Evolutionary conservation across 257 asterid genomes (phyloP).

Genomic region (Coffea eugenioides): DNA sequence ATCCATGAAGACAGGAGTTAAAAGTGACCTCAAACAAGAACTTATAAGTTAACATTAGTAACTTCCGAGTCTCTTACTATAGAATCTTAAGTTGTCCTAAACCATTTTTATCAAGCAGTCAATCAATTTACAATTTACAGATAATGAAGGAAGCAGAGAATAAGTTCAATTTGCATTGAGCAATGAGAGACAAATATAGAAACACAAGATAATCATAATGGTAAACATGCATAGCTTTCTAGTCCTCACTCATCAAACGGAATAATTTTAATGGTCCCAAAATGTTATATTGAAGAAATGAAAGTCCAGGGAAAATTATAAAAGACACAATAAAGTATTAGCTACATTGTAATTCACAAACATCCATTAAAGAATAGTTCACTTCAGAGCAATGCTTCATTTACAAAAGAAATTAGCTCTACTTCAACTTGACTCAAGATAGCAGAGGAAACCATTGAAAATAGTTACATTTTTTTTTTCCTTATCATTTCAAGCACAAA

Average conservation of each 20-base stretch:
- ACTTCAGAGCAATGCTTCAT: background rate
- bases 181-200: background rate
- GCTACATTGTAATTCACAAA: background rate
- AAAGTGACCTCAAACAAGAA: background rate
- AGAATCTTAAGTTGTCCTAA: background rate
- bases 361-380: background rate
- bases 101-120: background rate
- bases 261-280: background rate
- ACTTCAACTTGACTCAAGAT: background rate
- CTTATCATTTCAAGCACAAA: conserved; percentile 1
- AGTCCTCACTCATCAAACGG: no score
- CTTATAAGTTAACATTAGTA: background rate
- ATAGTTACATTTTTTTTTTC: background rate
- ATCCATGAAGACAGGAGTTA: background rate
- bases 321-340: background rate
- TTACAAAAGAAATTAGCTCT: background rate
- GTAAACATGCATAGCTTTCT: no score
- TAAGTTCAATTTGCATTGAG: background rate
- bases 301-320: background rate
- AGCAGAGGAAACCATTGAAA: background rate
- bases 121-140: no score
- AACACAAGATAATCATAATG: background rate
- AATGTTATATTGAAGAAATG: background rate
- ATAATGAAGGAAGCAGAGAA: background rate
- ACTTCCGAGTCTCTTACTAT: background rate